phyloP scores from a whole-genome alignment of 2,329 filamentous ascomycete species.

The Phoma sp. region DNA sequence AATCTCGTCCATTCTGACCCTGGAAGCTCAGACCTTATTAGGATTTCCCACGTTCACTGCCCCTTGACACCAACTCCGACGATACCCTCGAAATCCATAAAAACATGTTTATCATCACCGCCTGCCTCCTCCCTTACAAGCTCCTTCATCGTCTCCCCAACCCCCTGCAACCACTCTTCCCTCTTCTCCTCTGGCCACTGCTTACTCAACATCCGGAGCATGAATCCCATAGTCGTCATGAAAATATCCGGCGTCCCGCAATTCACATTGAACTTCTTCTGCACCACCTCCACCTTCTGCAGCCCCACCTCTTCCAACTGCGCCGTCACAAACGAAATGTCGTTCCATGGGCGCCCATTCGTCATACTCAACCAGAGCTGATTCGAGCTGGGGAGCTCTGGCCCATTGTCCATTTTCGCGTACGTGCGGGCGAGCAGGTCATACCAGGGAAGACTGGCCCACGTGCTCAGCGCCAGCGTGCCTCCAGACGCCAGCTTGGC shows the following conservation, averaged over 20 bases:
- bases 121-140: slow-evolving; percentile 16
- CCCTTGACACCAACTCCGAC: slow-evolving; percentile 27
- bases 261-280: slow-evolving; percentile 9
- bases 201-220: slow-evolving; percentile 22
- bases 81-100: slow-evolving; percentile 24
- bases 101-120: slow-evolving; percentile 19
- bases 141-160: slow-evolving; percentile 19
- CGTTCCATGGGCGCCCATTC: slow-evolving; percentile 20
- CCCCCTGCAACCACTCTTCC: slow-evolving; percentile 13
- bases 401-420: slow-evolving; percentile 6
- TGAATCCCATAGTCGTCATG: slow-evolving; percentile 26
- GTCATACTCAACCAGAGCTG: slow-evolving; percentile 20
- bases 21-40: no score
- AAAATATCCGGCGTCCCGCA: slow-evolving; percentile 27
- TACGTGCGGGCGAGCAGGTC: slow-evolving; percentile 13
- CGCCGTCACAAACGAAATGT: slow-evolving; percentile 14
- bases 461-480: slow-evolving; percentile 32
- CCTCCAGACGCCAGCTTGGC: slow-evolving; percentile 22
- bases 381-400: slow-evolving; percentile 6
- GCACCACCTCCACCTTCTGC: slow-evolving; percentile 17
- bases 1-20: neutral
- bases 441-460: slow-evolving; percentile 29
- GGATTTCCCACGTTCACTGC: neutral
- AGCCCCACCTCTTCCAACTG: slow-evolving; percentile 28
- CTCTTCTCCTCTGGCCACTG: slow-evolving; percentile 28